Evolutionary conservation across 805 yeast species (phyloP).

Genomic region (Metschnikowia rubicola): DNA sequence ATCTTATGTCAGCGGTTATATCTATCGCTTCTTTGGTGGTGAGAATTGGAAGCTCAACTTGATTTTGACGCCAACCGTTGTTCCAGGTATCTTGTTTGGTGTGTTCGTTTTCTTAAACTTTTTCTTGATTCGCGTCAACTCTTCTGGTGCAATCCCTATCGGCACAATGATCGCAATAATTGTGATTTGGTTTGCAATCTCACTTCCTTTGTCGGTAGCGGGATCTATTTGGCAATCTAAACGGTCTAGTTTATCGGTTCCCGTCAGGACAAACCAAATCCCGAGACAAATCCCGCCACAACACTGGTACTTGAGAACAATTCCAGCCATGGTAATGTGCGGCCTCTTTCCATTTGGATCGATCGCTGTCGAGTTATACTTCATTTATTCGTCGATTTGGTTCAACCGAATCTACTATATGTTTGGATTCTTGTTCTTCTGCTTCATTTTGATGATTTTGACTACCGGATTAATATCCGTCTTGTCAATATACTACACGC

Average conservation of each 20-base stretch:
- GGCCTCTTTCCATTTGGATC: slow-evolving; percentile 95
- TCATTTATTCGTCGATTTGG: slow-evolving; percentile 89
- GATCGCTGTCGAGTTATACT: slow-evolving; percentile 91
- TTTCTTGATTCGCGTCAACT: slow-evolving; percentile 69
- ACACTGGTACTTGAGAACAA: slow-evolving; percentile 73
- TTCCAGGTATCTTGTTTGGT: slow-evolving; percentile 74
- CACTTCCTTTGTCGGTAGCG: slow-evolving; percentile 76
- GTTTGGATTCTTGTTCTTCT: slow-evolving; percentile 94
- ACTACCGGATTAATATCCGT: slow-evolving; percentile 81
- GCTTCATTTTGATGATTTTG: slow-evolving; percentile 74
- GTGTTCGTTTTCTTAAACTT: slow-evolving; percentile 72
- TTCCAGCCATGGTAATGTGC: slow-evolving; percentile 66
- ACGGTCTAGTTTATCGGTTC: slow-evolving; percentile 54
- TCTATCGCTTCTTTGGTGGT: slow-evolving; percentile 89
- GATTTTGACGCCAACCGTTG: slow-evolving; percentile 74
- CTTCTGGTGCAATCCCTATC: slow-evolving; percentile 93
- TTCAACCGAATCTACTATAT: slow-evolving; percentile 89
- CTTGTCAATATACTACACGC: slow-evolving; percentile 74
- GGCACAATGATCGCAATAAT: slow-evolving; percentile 84
- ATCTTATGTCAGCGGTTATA: slow-evolving; percentile 79
- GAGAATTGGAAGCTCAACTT: slow-evolving; percentile 85
- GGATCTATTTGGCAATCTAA: slow-evolving; percentile 83
- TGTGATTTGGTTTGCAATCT: slow-evolving; percentile 78
- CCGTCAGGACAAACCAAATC: slow-evolving; percentile 91
- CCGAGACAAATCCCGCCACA: slow-evolving; percentile 94